Evolutionary conservation across 768 basidiomycete genomes (phyloP).

Genomic region (Phaeolepiota aurea): DNA sequence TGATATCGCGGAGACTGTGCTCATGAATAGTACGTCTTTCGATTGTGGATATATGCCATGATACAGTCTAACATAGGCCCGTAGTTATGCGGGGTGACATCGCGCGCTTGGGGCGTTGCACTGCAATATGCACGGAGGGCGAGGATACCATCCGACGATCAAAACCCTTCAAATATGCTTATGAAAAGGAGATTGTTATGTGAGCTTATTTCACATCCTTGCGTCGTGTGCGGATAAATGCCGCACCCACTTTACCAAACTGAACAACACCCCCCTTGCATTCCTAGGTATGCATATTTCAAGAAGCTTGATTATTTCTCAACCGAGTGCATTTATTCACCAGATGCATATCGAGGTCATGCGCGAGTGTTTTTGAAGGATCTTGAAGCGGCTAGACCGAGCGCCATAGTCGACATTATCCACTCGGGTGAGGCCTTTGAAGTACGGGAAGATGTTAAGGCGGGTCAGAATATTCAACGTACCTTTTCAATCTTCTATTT

Average conservation of each 20-base stretch:
- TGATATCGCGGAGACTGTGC: conserved; percentile 96
- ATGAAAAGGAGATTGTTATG: conserved; percentile 99
- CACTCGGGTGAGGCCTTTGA: conserved; percentile 93
- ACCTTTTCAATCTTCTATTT: conserved; percentile 19
- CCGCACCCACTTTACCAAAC: conserved; percentile 1
- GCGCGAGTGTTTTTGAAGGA: conserved; percentile 93
- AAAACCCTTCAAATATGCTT: conserved; percentile 99
- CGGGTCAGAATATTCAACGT: conserved; percentile 81
- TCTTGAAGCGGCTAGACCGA: conserved; percentile 87
- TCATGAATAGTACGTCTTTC: conserved; percentile 75
- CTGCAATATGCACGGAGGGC: conserved; percentile 89
- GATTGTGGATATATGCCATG: background rate
- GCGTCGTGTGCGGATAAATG: background rate
- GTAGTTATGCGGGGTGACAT: conserved; percentile 98
- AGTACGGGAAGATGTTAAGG: conserved; percentile 76
- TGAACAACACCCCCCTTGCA: conserved; percentile 3
- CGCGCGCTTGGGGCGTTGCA: conserved; percentile 88
- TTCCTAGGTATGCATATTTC: conserved; percentile 91
- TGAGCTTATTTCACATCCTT: conserved; percentile 22
- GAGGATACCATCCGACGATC: conserved; percentile 95
- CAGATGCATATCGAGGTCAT: conserved; percentile 97
- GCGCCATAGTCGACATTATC: conserved; percentile 96
- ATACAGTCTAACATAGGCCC: conserved; percentile 2
- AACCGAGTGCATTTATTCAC: conserved; percentile 98
- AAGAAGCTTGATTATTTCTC: conserved; percentile 99